phyloP scores from a whole-genome alignment of 225 moss, liverwort and hornwort genomes.

The Polytrichum formosum region DNA sequence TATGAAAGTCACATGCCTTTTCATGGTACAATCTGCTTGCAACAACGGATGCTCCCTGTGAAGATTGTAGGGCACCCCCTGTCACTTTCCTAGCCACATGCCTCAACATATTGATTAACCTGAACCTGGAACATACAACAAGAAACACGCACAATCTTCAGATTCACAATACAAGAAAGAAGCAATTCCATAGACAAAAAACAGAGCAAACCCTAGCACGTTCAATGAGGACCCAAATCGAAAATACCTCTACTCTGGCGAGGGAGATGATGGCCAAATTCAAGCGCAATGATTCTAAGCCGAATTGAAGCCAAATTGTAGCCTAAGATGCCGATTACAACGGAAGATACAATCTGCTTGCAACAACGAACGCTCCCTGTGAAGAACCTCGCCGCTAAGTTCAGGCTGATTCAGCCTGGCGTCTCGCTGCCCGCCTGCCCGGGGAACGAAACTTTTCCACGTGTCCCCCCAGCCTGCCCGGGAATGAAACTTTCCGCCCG shows the following conservation, averaged over 20 bases:
- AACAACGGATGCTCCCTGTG: slow-evolving; percentile 20
- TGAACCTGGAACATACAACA: slow-evolving; percentile 3
- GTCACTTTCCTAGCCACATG: slow-evolving; percentile 26
- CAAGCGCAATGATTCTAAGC: not conserved
- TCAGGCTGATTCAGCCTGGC: too few species aligned
- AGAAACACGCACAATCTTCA: too few species aligned
- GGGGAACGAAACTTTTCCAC: too few species aligned
- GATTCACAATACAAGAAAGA: too few species aligned
- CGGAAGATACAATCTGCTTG: slow-evolving; percentile 70
- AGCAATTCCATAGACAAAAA: too few species aligned
- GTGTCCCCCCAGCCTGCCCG: too few species aligned
- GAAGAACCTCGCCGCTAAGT: not conserved
- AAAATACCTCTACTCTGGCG: too few species aligned
- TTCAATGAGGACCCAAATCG: too few species aligned
- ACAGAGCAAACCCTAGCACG: too few species aligned
- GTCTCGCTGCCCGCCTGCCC: too few species aligned
- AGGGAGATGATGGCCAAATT: not conserved
- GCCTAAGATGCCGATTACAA: slow-evolving; percentile 13
- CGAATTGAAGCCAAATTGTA: not conserved
- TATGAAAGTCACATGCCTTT: slow-evolving; percentile 39
- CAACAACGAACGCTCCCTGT: slow-evolving; percentile 21
- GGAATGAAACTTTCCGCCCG: too few species aligned
- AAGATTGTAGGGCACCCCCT: slow-evolving; percentile 13
- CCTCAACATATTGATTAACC: slow-evolving; percentile 44
- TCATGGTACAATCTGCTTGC: slow-evolving; percentile 76